These are phyloP conservation scores for Pythium graminicola DNA, from an alignment of 352 stramenopile species.

Conservation along the genomic window DNA sequence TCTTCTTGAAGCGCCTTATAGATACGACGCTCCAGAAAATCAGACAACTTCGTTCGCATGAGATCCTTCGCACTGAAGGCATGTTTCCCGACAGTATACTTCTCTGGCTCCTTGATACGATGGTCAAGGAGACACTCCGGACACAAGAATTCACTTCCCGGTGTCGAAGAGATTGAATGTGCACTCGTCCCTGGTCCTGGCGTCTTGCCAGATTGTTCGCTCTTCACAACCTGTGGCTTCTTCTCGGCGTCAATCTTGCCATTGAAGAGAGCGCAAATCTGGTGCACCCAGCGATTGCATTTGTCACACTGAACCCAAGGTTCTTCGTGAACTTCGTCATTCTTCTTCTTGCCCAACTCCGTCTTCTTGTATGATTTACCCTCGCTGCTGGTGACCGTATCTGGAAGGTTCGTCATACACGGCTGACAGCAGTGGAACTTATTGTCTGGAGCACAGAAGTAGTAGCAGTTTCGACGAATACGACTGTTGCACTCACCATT, in stretches of 20 bases:
- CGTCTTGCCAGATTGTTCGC: constrained; percentile 25
- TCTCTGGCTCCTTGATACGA: constrained; percentile 74
- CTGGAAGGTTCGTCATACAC: constrained; percentile 57
- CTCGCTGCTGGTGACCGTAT: constrained; percentile 65
- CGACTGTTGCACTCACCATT: constrained; percentile 85
- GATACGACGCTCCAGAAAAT: constrained; percentile 92
- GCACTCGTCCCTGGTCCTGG: constrained; percentile 15
- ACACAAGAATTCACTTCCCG: constrained; percentile 87
- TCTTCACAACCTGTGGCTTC: constrained; percentile 67
- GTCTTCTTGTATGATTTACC: constrained; percentile 65
- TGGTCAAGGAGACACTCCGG: constrained; percentile 91
- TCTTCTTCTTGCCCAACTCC: constrained; percentile 75
- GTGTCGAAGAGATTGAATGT: constrained; percentile 70
- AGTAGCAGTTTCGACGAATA: constrained; percentile 86
- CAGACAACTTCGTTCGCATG: constrained; percentile 91
- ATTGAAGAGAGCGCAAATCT: constrained; percentile 99
- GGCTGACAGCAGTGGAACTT: constrained; percentile 85
- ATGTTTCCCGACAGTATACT: constrained; percentile 77
- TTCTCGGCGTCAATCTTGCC: constrained; percentile 94
- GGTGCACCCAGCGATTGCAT: constrained; percentile 98
- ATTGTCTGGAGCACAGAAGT: constrained; percentile 75
- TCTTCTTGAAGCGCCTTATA: constrained; percentile 83
- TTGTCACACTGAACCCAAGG: constrained; percentile 97
- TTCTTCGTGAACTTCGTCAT: constrained; percentile 90
- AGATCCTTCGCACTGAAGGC: constrained; percentile 94